A percentile compares a stretch with the other conserved stretches of the same genome.
phyloP scores from a whole-genome alignment of 1,139 yeast genomes.

The Hyphopichia burtonii region DNA sequence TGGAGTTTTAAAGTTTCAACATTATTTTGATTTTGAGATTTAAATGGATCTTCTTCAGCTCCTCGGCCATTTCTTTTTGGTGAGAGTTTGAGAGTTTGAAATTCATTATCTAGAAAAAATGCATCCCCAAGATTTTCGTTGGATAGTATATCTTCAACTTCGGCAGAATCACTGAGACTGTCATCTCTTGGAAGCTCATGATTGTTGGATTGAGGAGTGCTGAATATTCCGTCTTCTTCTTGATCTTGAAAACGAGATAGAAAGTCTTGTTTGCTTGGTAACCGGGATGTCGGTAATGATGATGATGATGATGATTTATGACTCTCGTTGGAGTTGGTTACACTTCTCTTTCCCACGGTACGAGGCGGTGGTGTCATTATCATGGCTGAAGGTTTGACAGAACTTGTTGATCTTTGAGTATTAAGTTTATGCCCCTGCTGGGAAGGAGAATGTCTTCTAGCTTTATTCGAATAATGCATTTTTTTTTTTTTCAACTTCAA shows the following conservation, averaged over 20 bases:
- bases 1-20: conserved; percentile 3
- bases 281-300: conserved; percentile 2
- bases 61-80: not conserved
- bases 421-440: not conserved
- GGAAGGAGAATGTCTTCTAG: not conserved
- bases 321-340: not conserved
- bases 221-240: conserved; percentile 30
- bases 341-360: not conserved
- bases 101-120: conserved; percentile 3
- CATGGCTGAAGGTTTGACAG: not conserved
- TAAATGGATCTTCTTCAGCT: not conserved
- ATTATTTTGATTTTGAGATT: not conserved
- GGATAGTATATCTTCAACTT: conserved; percentile 3
- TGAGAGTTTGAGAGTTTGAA: conserved; percentile 3
- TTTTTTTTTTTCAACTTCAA: not conserved
- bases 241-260: conserved; percentile 10
- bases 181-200: not conserved
- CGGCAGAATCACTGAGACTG: conserved; percentile 9
- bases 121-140: conserved; percentile 1
- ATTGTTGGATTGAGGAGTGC: conserved; percentile 9
- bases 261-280: conserved; percentile 10
- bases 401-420: not conserved
- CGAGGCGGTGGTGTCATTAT: conserved; percentile 2
- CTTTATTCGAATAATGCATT: not conserved
- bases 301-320: not conserved